phyloP scores from a whole-genome alignment of 805 yeast genomes.

The Debaryomyces prosopidis region DNA sequence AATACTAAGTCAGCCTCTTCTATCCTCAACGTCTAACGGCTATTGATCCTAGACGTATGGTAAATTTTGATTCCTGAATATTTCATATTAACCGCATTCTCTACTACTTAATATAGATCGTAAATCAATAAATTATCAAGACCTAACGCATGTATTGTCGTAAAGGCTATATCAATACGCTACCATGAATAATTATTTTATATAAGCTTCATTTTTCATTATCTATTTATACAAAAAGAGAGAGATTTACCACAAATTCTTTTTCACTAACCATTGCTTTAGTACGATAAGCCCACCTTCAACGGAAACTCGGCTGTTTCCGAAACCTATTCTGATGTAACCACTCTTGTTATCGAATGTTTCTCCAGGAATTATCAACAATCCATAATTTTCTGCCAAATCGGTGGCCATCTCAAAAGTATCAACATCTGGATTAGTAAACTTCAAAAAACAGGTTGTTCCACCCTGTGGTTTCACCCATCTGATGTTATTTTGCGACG shows the following conservation, averaged over 20 bases:
- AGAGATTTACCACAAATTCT: neutral
- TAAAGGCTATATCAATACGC: too few relatives aligned
- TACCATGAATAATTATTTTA: too few relatives aligned
- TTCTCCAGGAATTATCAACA: slow-evolving; percentile 52
- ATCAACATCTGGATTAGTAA: slow-evolving; percentile 25
- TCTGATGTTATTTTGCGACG: slow-evolving; percentile 29
- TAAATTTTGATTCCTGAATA: too few relatives aligned
- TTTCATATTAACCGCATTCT: too few relatives aligned
- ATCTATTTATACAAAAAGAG: too few relatives aligned
- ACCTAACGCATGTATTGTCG: too few relatives aligned
- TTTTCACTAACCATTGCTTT: slow-evolving; percentile 10
- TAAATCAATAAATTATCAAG: too few relatives aligned
- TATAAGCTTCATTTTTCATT: too few relatives aligned
- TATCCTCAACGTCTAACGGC: too few relatives aligned
- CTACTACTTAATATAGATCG: too few relatives aligned
- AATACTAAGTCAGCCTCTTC: too few relatives aligned
- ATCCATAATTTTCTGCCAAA: slow-evolving; percentile 33
- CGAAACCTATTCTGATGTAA: slow-evolving; percentile 49
- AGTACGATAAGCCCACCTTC: slow-evolving; percentile 31
- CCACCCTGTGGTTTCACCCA: slow-evolving; percentile 52
- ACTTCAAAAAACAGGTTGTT: slow-evolving; percentile 43
- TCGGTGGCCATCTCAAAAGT: slow-evolving; percentile 34
- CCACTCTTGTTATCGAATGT: slow-evolving; percentile 41
- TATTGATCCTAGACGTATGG: too few relatives aligned
- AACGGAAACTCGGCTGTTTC: slow-evolving; percentile 38